Percentiles rank a stretch among this genome's conserved stretches.
These are phyloP conservation scores for Phoenix dactylifera DNA, from an alignment of 176 grass and related monocot genomes.

Conservation along the genomic window DNA sequence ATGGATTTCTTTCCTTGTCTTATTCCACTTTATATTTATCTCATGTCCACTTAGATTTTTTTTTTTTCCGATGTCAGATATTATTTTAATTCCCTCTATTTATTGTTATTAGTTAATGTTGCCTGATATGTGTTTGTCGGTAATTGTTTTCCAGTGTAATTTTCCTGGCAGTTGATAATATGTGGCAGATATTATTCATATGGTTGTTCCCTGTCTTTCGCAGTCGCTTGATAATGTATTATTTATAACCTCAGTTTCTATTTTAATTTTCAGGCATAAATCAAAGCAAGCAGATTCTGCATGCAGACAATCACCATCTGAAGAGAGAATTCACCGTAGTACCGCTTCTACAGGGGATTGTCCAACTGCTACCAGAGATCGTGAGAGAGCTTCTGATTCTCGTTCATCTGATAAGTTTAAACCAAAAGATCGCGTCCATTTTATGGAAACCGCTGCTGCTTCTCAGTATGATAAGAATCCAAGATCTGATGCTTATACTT, in stretches of 20 bases:
- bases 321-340: slow-evolving; percentile 5
- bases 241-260: not conserved
- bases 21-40: no score
- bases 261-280: slow-evolving; percentile 21
- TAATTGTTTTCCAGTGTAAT: no score
- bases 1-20: no score
- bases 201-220: no score
- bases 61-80: no score
- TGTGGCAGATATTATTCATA: no score
- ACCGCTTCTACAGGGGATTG: slow-evolving; percentile 7
- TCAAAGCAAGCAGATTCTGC: slow-evolving; percentile 28
- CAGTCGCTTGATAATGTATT: not conserved
- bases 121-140: no score
- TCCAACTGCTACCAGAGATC: slow-evolving; percentile 12
- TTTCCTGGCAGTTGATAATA: no score
- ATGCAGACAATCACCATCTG: slow-evolving; percentile 8
- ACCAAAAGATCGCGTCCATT: slow-evolving; percentile 2
- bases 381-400: slow-evolving; percentile 12
- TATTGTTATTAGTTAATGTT: no score
- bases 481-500: slow-evolving; percentile 20
- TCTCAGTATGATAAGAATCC: slow-evolving; percentile 25
- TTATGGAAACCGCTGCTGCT: slow-evolving; percentile 18
- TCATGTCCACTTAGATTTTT: no score
- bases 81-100: no score
- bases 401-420: slow-evolving; percentile 16